phyloP scores from a whole-genome alignment of 2,329 filamentous ascomycete species.

The Alternaria dauci region DNA sequence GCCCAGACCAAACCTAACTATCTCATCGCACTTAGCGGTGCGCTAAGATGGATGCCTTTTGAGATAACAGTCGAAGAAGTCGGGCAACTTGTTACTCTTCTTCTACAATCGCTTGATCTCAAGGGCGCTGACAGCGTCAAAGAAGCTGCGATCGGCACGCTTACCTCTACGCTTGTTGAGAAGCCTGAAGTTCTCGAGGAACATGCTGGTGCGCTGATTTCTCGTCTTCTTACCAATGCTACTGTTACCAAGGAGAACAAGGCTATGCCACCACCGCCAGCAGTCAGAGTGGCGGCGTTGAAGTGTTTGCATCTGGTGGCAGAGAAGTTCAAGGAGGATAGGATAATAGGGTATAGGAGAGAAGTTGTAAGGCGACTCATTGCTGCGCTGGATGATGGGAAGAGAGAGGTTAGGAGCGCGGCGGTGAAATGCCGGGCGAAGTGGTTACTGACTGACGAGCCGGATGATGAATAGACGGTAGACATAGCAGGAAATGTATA shows the following conservation, averaged over 20 bases:
- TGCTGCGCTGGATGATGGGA: slow-evolving; percentile 67
- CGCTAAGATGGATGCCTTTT: slow-evolving; percentile 67
- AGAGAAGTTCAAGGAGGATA: slow-evolving; percentile 57
- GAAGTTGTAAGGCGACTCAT: slow-evolving; percentile 66
- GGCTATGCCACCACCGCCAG: slow-evolving; percentile 30
- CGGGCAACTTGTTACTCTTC: slow-evolving; percentile 64
- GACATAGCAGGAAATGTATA: not conserved
- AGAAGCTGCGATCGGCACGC: slow-evolving; percentile 66
- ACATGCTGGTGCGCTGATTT: slow-evolving; percentile 66
- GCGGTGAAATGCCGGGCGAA: slow-evolving; percentile 68
- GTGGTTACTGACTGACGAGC: slow-evolving; percentile 68
- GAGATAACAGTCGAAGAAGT: slow-evolving; percentile 68
- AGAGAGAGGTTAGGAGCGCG: slow-evolving; percentile 68
- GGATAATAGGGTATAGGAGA: slow-evolving; percentile 64
- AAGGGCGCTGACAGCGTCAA: slow-evolving; percentile 63
- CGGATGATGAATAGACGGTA: slow-evolving; percentile 57
- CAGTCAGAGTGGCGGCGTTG: slow-evolving; percentile 59
- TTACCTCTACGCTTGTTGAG: slow-evolving; percentile 66
- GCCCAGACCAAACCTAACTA: slow-evolving; percentile 65
- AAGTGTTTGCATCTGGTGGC: slow-evolving; percentile 60
- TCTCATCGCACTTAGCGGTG: slow-evolving; percentile 69
- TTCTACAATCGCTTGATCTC: slow-evolving; percentile 70
- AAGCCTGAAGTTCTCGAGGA: slow-evolving; percentile 63
- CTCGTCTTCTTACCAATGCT: slow-evolving; percentile 61
- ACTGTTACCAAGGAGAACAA: slow-evolving; percentile 27